These are phyloP conservation scores for Kodamaea fungicola DNA, from an alignment of 1,139 yeast species.

Conservation along the genomic window DNA sequence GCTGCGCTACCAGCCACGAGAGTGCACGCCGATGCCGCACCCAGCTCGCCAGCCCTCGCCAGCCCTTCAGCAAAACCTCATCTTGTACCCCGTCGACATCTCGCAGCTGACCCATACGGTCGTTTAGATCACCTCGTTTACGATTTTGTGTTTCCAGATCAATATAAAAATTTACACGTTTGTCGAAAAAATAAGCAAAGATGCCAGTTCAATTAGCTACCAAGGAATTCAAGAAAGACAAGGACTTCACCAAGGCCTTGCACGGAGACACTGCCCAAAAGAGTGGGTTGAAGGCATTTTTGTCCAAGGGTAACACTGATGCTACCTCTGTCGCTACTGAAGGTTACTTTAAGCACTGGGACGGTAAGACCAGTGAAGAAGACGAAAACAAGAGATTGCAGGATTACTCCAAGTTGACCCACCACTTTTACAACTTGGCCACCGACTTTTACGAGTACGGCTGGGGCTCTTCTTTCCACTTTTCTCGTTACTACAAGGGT, in stretches of 20 bases:
- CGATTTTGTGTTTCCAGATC: neutral
- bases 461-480: constrained; percentile 99
- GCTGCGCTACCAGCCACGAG: no score
- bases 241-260: constrained; percentile 75
- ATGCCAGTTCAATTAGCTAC: constrained; percentile 20
- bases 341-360: constrained; percentile 97
- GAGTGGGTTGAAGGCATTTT: constrained; percentile 73
- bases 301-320: constrained; percentile 58
- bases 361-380: constrained; percentile 73
- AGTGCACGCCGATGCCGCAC: no score
- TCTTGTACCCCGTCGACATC: no score
- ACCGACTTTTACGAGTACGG: constrained; percentile 97
- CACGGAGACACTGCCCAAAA: constrained; percentile 74
- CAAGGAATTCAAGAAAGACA: constrained; percentile 48
- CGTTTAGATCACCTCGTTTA: neutral
- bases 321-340: constrained; percentile 84
- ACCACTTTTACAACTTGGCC: constrained; percentile 93
- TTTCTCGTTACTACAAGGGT: constrained; percentile 88
- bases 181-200: constrained; percentile 5
- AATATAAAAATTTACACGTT: neutral
- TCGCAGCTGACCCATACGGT: no score
- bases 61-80: no score
- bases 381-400: constrained; percentile 74
- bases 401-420: constrained; percentile 88
- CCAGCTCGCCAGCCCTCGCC: no score